These are phyloP conservation scores for Choiromyces venosus DNA, from an alignment of 495 filamentous ascomycete genomes.

Conservation along the genomic window DNA sequence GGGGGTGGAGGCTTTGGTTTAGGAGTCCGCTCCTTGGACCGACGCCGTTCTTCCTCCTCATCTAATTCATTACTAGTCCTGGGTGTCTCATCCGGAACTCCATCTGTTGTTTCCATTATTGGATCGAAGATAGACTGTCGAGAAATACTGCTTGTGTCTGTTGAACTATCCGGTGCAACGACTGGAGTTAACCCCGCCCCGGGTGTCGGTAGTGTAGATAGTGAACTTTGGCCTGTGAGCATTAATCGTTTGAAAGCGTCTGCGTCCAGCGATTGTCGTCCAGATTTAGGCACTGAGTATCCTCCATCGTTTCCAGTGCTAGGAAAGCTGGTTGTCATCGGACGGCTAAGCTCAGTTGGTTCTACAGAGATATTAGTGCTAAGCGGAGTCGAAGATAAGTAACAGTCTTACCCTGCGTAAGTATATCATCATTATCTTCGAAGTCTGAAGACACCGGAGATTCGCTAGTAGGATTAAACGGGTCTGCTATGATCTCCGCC, in stretches of 20 bases:
- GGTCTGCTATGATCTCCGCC: not conserved
- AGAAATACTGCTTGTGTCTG: slow-evolving; percentile 22
- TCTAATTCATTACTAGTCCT: slow-evolving; percentile 27
- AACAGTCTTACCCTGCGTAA: not conserved
- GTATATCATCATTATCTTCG: not conserved
- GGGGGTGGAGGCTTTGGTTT: slow-evolving; percentile 9
- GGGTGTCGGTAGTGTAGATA: not conserved
- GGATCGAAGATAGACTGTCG: slow-evolving; percentile 37
- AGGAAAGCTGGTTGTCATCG: not conserved
- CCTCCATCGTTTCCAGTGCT: not conserved
- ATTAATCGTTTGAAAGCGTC: slow-evolving; percentile 40
- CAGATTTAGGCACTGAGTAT: slow-evolving; percentile 1
- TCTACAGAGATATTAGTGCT: not conserved
- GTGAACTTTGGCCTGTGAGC: slow-evolving; percentile 28
- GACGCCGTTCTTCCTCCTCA: slow-evolving; percentile 6
- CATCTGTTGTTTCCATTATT: slow-evolving; percentile 19
- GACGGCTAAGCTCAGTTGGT: not conserved
- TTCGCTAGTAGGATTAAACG: not conserved
- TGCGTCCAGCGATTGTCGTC: slow-evolving; percentile 35
- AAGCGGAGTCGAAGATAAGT: not conserved
- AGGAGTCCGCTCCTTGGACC: not conserved
- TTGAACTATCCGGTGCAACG: slow-evolving; percentile 12
- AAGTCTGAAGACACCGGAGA: not conserved
- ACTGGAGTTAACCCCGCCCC: not conserved
- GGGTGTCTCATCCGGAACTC: slow-evolving; percentile 13